A percentile compares a stretch with the other conserved stretches of the same genome.
These are phyloP conservation scores for Besnoitia besnoiti DNA, from an alignment of 169 alveolate genomes.

Conservation along the genomic window DNA sequence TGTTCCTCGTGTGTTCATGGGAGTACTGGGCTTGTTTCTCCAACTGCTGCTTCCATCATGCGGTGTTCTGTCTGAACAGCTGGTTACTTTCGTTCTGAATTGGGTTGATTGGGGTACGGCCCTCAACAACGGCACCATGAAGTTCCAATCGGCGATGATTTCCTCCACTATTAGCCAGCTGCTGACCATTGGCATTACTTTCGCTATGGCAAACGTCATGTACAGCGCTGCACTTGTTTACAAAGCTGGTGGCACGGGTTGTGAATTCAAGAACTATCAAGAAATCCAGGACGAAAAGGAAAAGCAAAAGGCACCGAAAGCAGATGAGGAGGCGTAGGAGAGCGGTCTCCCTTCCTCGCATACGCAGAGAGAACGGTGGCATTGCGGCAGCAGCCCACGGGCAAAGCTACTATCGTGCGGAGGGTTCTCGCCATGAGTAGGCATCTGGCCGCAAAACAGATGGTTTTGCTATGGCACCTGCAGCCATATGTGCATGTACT, in stretches of 20 bases:
- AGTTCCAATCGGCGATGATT: slow-evolving; percentile 23
- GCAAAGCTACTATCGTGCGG: too few relatives aligned
- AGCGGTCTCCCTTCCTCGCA: too few relatives aligned
- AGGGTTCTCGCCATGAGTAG: too few relatives aligned
- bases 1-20: too few relatives aligned
- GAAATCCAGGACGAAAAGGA: neutral
- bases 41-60: neutral
- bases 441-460: too few relatives aligned
- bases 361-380: too few relatives aligned
- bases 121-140: slow-evolving; percentile 28
- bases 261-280: slow-evolving; percentile 37
- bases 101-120: slow-evolving; percentile 43
- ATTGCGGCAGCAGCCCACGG: too few relatives aligned
- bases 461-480: too few relatives aligned
- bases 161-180: slow-evolving; percentile 38
- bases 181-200: neutral
- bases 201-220: slow-evolving; percentile 39
- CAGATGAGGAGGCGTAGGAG: too few relatives aligned
- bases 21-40: too few relatives aligned
- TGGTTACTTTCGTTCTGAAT: neutral
- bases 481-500: too few relatives aligned
- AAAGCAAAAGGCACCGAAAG: too few relatives aligned
- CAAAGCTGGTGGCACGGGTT: slow-evolving; percentile 46
- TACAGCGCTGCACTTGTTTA: slow-evolving; percentile 30
- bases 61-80: neutral